phyloP scores from a whole-genome alignment of 2,329 filamentous ascomycete genomes.

The Aspergillus pseudoviridinutans region DNA sequence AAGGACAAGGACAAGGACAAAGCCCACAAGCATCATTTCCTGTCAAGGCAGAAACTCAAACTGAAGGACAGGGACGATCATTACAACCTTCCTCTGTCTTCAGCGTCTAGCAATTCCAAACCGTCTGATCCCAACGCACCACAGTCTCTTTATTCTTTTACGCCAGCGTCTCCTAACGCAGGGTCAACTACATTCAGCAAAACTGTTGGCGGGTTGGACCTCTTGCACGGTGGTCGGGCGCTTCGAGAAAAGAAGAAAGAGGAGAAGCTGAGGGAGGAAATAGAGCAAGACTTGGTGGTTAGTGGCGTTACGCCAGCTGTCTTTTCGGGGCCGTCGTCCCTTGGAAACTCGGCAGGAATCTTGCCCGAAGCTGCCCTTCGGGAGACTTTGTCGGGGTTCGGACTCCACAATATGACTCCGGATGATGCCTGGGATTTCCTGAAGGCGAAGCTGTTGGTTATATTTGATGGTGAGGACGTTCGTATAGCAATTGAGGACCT shows the following conservation, averaged over 20 bases:
- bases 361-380: conserved; percentile 35
- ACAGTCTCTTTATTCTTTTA: conserved; percentile 63
- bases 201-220: conserved; percentile 73
- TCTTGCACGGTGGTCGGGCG: conserved; percentile 71
- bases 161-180: conserved; percentile 59
- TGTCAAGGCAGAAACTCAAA: conserved; percentile 63
- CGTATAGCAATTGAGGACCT: conserved; percentile 63
- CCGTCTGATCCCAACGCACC: conserved; percentile 61
- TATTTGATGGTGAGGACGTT: conserved; percentile 63
- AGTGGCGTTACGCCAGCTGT: conserved; percentile 22
- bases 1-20: conserved; percentile 44
- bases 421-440: conserved; percentile 66
- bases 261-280: conserved; percentile 51
- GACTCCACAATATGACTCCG: conserved; percentile 64
- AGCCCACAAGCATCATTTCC: conserved; percentile 57
- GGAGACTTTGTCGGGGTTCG: conserved; percentile 49
- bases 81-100: conserved; percentile 56
- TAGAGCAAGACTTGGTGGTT: conserved; percentile 28
- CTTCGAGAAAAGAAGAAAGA: conserved; percentile 78
- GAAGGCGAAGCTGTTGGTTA: conserved; percentile 59
- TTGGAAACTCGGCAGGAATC: conserved; percentile 29
- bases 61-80: conserved; percentile 60
- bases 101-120: conserved; percentile 61
- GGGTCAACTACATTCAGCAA: conserved; percentile 66
- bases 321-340: conserved; percentile 35